Evolutionary conservation across 2,329 filamentous ascomycete genomes (phyloP), one percentile per base, ranked within the genome.

Genomic region (Alternaria triticina): DNA sequence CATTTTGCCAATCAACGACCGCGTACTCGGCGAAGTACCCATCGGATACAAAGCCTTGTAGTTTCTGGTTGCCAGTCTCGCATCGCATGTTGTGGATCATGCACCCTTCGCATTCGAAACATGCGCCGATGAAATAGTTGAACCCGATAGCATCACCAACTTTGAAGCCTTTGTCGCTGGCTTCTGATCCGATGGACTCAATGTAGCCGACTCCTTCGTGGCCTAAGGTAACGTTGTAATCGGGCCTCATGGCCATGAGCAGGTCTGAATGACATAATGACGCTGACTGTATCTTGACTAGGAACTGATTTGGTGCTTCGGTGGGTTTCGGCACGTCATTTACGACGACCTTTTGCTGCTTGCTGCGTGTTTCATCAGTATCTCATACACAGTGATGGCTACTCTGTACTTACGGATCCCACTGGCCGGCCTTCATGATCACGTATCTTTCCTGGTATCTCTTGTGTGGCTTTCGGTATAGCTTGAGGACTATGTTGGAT

Each of bases 21-120:
- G 80, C 80, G 68, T 85, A 85, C 70, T 85, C 82, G 20, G 80
- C 77, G 61, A 86, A 86, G 67, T 79, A 84, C 1, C 84, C 84
- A 64, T 83, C 80, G 0, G 62, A 68, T 0, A 71, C 76, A 45
- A 85, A 82, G 5, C 84, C 84, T 49, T 81, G 79, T 20, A 84
- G 71, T 36, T 76, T 72, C n/a, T 79, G 77, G 8, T 79, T 79
- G 9, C 79, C 78, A 6, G 71, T 78, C 55, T 80, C 73, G 70
- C 82, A 83, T 33, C 68, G 71, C 49, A 80, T 61, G 61, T 84
- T 83, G 65, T 83, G 82, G 3, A 83, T 70, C 74, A 78, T 74
- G 72, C 84, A 86, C 12, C 82, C 83, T 20, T 81, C 77, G 69
- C 84, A 86, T 56, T 81, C 79, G 62, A 83, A 82, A 66, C 84